Evolutionary conservation across 805 yeast species (phyloP).

Genomic region (Lachancea sp.): DNA sequence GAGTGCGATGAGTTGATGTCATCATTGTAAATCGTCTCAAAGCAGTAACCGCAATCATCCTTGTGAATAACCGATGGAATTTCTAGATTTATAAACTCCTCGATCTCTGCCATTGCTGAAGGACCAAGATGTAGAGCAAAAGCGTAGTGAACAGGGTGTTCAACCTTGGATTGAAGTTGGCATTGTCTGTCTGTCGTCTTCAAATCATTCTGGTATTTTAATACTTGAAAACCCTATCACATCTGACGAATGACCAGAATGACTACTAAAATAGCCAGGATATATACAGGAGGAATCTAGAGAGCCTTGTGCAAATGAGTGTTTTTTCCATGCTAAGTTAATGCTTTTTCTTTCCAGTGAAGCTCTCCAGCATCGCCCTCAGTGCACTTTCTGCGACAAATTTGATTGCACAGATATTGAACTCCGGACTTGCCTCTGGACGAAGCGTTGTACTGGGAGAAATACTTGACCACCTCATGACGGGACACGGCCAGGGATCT

Average conservation of each 20-base stretch:
- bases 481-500: conserved; percentile 64
- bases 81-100: conserved; percentile 8
- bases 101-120: conserved; percentile 10
- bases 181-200: too few species aligned
- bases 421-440: conserved; percentile 25
- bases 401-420: conserved; percentile 16
- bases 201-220: too few species aligned
- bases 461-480: conserved; percentile 59
- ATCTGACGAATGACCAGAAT: not conserved
- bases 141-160: too few species aligned
- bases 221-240: not conserved
- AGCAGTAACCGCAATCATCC: conserved; percentile 88
- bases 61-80: conserved; percentile 50
- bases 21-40: conserved; percentile 55
- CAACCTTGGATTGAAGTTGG: too few species aligned
- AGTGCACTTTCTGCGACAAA: conserved; percentile 19
- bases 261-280: not conserved
- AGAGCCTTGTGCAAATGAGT: not conserved
- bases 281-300: not conserved
- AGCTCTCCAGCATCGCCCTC: conserved; percentile 12
- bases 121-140: too few species aligned
- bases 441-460: conserved; percentile 29
- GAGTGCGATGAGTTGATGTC: conserved; percentile 24
- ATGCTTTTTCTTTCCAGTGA: conserved; percentile 10
- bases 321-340: not conserved